A percentile compares a stretch with the other conserved stretches of the same genome.
Evolutionary conservation across 2,329 filamentous ascomycete species (phyloP).

Genomic region (Colletotrichum spaethianum): DNA sequence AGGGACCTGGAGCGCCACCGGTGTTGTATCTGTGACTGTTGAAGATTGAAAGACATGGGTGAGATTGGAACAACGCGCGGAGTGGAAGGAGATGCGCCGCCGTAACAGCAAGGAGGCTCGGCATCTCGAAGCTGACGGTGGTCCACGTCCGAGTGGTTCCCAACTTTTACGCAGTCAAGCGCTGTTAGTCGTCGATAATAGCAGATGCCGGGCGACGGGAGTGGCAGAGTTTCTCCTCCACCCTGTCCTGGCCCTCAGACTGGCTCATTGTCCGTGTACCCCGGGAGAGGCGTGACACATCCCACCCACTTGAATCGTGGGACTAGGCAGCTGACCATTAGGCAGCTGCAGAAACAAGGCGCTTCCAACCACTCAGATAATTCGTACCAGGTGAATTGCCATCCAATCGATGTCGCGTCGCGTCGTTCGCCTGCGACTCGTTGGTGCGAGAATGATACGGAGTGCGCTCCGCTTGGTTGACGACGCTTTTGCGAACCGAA

Average conservation of each 20-base stretch:
- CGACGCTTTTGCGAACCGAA: background rate
- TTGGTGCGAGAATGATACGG: conserved; percentile 1
- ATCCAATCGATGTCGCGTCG: conserved; percentile 36
- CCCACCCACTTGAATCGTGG: conserved; percentile 26
- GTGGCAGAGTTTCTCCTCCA: conserved; percentile 4
- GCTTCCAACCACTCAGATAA: conserved; percentile 40
- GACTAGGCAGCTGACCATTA: conserved; percentile 38
- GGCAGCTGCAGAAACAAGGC: conserved; percentile 31
- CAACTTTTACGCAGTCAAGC: conserved; percentile 6
- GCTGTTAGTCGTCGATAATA: background rate
- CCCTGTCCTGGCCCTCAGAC: conserved; percentile 33
- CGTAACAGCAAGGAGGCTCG: conserved; percentile 29
- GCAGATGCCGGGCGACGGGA: conserved; percentile 16
- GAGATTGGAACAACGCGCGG: conserved; percentile 25
- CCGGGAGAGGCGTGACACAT: conserved; percentile 22
- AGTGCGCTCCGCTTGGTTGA: background rate
- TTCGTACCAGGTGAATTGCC: conserved; percentile 33
- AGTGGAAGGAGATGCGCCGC: conserved; percentile 4
- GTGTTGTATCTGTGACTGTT: background rate
- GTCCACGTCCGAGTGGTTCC: conserved; percentile 9
- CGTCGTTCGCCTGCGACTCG: conserved; percentile 6
- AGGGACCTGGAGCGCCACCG: conserved; percentile 14
- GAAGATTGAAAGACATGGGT: conserved; percentile 20
- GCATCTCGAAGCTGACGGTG: conserved; percentile 20
- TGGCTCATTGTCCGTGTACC: conserved; percentile 28